Conservation (phyloP, 805 yeast species). For the Cyberlindnera nakhonratchasimensis region DNA sequence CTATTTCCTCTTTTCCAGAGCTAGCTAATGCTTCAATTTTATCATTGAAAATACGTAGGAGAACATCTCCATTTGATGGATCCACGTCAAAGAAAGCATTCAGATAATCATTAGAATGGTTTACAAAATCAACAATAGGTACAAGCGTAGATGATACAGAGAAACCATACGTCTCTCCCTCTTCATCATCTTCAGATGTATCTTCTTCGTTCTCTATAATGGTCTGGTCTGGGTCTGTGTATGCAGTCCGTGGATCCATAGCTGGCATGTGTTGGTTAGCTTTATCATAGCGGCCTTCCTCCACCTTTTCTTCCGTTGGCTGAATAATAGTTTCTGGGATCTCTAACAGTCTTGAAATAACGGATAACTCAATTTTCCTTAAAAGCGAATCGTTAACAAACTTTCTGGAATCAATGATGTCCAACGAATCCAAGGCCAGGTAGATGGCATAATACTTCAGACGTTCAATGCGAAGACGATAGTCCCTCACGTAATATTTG, state of each 20-base stretch:
- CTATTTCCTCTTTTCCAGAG: slow-evolving; percentile 22
- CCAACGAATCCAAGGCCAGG: slow-evolving; percentile 24
- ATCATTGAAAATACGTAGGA: slow-evolving; percentile 32
- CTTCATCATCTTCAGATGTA: slow-evolving; percentile 10
- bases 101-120: slow-evolving; percentile 44
- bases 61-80: slow-evolving; percentile 38
- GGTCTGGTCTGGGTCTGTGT: slow-evolving; percentile 3
- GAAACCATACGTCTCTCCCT: slow-evolving; percentile 35
- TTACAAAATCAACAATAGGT: slow-evolving; percentile 65
- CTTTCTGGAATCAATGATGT: slow-evolving; percentile 9
- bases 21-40: background rate
- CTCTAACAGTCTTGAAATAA: slow-evolving; percentile 59
- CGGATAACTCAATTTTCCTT: slow-evolving; percentile 38
- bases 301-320: background rate
- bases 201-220: slow-evolving; percentile 5
- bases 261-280: background rate
- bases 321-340: slow-evolving; percentile 44
- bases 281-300: slow-evolving; percentile 9
- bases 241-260: background rate
- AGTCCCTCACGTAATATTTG: slow-evolving; percentile 21
- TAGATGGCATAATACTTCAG: slow-evolving; percentile 20
- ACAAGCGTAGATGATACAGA: slow-evolving; percentile 53
- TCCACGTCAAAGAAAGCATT: slow-evolving; percentile 66
- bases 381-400: slow-evolving; percentile 15
- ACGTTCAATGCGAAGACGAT: slow-evolving; percentile 19